These are phyloP conservation scores for Hemisphaericaspora nanyangensis DNA, from an alignment of 805 yeast genomes.

Conservation along the genomic window DNA sequence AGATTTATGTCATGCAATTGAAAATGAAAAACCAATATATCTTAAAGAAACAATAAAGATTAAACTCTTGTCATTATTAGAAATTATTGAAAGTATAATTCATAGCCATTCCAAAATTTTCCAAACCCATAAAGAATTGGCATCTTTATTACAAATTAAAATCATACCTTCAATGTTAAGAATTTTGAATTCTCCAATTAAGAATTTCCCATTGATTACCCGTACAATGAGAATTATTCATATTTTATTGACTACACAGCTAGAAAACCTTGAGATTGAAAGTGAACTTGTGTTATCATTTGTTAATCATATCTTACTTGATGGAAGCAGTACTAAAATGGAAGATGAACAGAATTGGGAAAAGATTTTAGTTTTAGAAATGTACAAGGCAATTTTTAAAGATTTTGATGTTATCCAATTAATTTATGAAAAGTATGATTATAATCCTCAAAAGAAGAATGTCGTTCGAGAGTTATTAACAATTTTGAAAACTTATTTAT, in stretches of 20 bases:
- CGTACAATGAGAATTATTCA: conserved; percentile 72
- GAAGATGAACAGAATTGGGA: conserved; percentile 62
- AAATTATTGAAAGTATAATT: conserved; percentile 75
- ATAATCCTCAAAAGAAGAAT: conserved; percentile 48
- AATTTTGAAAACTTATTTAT: conserved; percentile 20
- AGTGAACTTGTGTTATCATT: conserved; percentile 76
- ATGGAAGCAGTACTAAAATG: conserved; percentile 34
- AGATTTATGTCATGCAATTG: conserved; percentile 70
- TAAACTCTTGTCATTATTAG: conserved; percentile 67
- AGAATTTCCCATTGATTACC: conserved; percentile 65
- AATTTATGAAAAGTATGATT: conserved; percentile 63
- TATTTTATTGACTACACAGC: conserved; percentile 54
- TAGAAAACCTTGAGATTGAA: conserved; percentile 65
- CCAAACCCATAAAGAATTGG: conserved; percentile 57
- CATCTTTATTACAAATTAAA: conserved; percentile 58
- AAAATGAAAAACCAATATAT: conserved; percentile 52
- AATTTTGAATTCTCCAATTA: conserved; percentile 48
- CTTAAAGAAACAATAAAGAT: conserved; percentile 50
- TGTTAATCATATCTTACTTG: conserved; percentile 66
- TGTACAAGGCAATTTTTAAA: conserved; percentile 55
- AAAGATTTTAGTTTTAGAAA: conserved; percentile 67
- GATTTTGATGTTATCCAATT: conserved; percentile 50
- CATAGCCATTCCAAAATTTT: conserved; percentile 60
- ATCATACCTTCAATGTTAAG: conserved; percentile 75
- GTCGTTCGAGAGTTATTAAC: conserved; percentile 55